A percentile compares a stretch with the other conserved stretches of the same genome.
phyloP scores from a whole-genome alignment of 305 asterid genomes.

The Fraxinus latifolia region DNA sequence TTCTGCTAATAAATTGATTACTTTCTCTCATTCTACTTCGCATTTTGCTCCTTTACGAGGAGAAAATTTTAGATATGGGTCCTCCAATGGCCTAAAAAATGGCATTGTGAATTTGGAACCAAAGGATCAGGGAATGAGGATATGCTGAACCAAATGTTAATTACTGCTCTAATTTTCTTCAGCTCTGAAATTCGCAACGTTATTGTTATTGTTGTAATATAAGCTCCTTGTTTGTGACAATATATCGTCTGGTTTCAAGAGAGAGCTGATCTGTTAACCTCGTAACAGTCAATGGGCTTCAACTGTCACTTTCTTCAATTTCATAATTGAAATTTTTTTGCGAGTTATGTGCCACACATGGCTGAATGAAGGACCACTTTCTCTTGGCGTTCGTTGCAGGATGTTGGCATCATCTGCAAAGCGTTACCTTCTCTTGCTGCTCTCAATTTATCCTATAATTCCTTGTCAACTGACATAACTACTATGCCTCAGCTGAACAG shows the following conservation, averaged over 20 bases:
- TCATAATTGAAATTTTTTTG: not conserved
- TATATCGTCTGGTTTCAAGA: not conserved
- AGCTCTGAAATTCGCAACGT: not conserved
- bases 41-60: not conserved
- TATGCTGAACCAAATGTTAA: not conserved
- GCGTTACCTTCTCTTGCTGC: slow-evolving; percentile 65
- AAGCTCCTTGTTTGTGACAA: slow-evolving; percentile 9
- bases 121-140: not conserved
- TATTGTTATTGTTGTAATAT: not conserved
- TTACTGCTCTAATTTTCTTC: not conserved
- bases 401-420: slow-evolving; percentile 62
- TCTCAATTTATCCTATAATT: slow-evolving; percentile 70
- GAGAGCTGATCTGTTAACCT: not conserved
- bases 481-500: slow-evolving; percentile 51
- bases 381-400: slow-evolving; percentile 42
- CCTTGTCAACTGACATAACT: slow-evolving; percentile 48
- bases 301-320: slow-evolving; percentile 9
- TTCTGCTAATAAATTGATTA: not conserved
- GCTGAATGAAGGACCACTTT: slow-evolving; percentile 4
- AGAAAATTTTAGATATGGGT: not conserved
- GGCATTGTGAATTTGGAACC: not conserved
- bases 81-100: not conserved
- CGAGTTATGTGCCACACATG: not conserved
- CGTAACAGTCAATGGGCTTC: slow-evolving; percentile 13
- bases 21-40: not conserved